Evolutionary conservation across 1,139 yeast genomes (phyloP).

Genomic region (Pichia kudriavzevii): DNA sequence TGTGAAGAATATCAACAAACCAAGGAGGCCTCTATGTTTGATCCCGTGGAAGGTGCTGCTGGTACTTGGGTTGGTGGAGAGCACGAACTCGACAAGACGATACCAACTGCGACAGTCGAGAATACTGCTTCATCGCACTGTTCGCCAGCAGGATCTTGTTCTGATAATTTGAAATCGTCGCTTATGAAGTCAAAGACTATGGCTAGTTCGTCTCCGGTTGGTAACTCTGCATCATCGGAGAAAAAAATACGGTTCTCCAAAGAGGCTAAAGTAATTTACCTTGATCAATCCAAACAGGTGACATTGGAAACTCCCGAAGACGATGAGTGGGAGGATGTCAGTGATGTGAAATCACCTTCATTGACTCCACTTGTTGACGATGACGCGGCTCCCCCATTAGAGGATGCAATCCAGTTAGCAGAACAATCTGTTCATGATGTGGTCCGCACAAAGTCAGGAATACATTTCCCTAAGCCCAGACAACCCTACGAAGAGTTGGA

Average conservation of each 20-base stretch:
- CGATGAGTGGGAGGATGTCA: conserved; percentile 28
- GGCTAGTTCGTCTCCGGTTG: no score
- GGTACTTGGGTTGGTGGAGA: conserved; percentile 70
- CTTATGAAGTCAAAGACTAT: no score
- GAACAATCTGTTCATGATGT: no score
- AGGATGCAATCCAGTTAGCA: conserved; percentile 2
- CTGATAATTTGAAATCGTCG: conserved; percentile 4
- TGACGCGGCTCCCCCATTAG: conserved; percentile 34
- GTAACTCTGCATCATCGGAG: no score
- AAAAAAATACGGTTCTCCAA: conserved; percentile 37
- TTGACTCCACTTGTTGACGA: conserved; percentile 25
- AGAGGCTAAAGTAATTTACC: conserved; percentile 37
- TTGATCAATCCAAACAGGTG: conserved; percentile 28
- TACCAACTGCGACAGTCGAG: no score
- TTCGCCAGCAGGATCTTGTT: background rate
- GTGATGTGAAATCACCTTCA: conserved; percentile 19
- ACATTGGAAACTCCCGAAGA: conserved; percentile 12
- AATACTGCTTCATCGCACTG: no score
- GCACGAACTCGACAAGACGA: conserved; percentile 7
- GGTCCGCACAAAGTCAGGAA: conserved; percentile 24
- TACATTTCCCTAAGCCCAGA: conserved; percentile 59
- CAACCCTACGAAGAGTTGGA: conserved; percentile 34
- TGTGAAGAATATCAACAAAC: no score
- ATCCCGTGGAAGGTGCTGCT: conserved; percentile 53
- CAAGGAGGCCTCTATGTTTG: conserved; percentile 24